Evolutionary conservation across 2,329 filamentous ascomycete species (phyloP), one percentile per base, ranked within the genome.

Genomic region (Plenodomus biglobosus): DNA sequence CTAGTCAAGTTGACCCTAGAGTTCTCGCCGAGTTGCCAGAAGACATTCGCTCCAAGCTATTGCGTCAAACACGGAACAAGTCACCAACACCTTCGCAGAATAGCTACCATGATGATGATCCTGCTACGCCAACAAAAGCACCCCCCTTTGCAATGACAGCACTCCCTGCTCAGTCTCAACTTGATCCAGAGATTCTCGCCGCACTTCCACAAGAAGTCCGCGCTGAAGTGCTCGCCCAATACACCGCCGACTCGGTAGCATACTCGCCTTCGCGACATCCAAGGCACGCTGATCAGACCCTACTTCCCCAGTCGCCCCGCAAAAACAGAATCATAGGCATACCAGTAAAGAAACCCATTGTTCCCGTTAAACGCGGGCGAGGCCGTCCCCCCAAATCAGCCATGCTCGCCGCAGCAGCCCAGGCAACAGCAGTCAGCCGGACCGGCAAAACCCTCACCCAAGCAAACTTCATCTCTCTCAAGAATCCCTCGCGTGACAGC

Each of bases 131-230:
- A 10, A 53, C 56, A 3, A 65, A 60, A 22, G 34, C 43, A 15
- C 7, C 52, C 6, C 58, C 63, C 3, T 68, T 68, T 35, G 45
- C 64, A 21, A 62, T 68, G 20, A 69, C 73, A 21, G 63, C 75
- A 6, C 71, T 85, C 3, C 83, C 83, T 2, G 77, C 76, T 1
- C 85, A 90, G 20, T 86, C 90, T 0, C 89, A 95, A 59, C 79
- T 97, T 17, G 94, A 99, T 63, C 85, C 85, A 0, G 90, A 92
- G 36, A 88, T 91, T 1, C 86, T 97, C 53, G 82, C 86, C 36
- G 89, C 88, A 1, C 77, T 99, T 1, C 94, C 94, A 0, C 85
- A 87, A 32, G 90, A 96, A 53, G 84, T 99, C 66, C 88, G 92
- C 53, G 83, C 85, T 1, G 94, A 97, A 70, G 78, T 97, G 0